These are phyloP conservation scores for Capsicum pubescens DNA, from an alignment of 257 asterid genomes.

Conservation along the genomic window DNA sequence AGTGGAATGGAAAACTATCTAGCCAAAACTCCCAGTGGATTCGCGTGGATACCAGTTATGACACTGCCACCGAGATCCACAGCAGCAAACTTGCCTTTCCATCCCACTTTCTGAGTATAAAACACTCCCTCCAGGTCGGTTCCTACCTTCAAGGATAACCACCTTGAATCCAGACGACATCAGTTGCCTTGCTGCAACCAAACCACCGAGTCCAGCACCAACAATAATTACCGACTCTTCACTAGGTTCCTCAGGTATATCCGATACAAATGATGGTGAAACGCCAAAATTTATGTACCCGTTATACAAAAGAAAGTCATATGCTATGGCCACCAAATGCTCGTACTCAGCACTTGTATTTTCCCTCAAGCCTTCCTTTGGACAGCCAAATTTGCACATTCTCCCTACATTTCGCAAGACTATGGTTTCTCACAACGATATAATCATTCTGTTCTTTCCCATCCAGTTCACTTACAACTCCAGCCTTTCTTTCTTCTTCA, in stretches of 20 bases:
- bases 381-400: constrained; percentile 71
- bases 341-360: constrained; percentile 69
- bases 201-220: constrained; percentile 82
- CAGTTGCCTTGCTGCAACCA: constrained; percentile 84
- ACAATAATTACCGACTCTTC: constrained; percentile 67
- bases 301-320: constrained; percentile 64
- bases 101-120: constrained; percentile 74
- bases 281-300: constrained; percentile 85
- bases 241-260: constrained; percentile 48
- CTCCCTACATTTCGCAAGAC: constrained; percentile 70
- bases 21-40: constrained; percentile 85
- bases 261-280: constrained; percentile 51
- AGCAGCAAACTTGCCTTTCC: constrained; percentile 53
- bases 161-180: constrained; percentile 78
- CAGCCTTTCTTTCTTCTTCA: constrained; percentile 66
- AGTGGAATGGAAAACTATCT: constrained; percentile 78
- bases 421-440: constrained; percentile 84
- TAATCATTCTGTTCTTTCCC: constrained; percentile 87
- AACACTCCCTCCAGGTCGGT: constrained; percentile 87
- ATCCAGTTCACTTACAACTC: constrained; percentile 62
- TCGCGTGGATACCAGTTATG: constrained; percentile 82
- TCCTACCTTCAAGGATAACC: constrained; percentile 68
- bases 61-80: constrained; percentile 91
- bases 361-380: constrained; percentile 65
- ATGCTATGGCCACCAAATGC: constrained; percentile 62